Evolutionary conservation across 2,329 filamentous ascomycete genomes (phyloP).

Genomic region (Lachnellula arida): DNA sequence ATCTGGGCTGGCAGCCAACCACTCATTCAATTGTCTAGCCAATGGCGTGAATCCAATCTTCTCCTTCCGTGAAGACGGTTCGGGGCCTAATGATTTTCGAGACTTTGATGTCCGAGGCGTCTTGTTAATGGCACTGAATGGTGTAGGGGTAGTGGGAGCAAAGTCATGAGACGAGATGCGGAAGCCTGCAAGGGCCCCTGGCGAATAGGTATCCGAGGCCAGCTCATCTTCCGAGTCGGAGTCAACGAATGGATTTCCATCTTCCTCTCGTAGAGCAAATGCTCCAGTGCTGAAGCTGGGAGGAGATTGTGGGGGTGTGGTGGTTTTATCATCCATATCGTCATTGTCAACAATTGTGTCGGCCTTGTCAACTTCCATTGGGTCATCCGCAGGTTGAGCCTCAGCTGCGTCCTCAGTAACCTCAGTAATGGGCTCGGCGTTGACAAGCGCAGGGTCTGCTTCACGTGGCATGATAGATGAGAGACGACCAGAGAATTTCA

Average conservation of each 20-base stretch:
- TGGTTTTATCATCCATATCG: not conserved
- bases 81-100: not conserved
- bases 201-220: conserved; percentile 29
- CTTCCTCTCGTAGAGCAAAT: conserved; percentile 45
- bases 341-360: conserved; percentile 11
- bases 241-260: conserved; percentile 41
- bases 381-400: conserved; percentile 6
- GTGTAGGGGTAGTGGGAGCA: conserved; percentile 41
- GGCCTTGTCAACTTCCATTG: conserved; percentile 2
- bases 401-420: conserved; percentile 13
- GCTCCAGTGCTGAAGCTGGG: conserved; percentile 14
- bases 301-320: conserved; percentile 24
- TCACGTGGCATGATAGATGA: conserved; percentile 37
- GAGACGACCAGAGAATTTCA: conserved; percentile 35
- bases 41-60: conserved; percentile 60
- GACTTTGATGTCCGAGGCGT: conserved; percentile 22
- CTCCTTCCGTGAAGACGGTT: conserved; percentile 9
- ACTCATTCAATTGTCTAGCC: conserved; percentile 55
- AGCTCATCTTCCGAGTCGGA: conserved; percentile 54
- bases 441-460: conserved; percentile 25
- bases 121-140: conserved; percentile 18
- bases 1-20: conserved; percentile 56
- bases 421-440: conserved; percentile 11
- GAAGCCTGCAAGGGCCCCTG: conserved; percentile 21
- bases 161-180: conserved; percentile 30